phyloP scores from a whole-genome alignment of 2,329 filamentous ascomycete genomes.

The Alternaria brassicicola region DNA sequence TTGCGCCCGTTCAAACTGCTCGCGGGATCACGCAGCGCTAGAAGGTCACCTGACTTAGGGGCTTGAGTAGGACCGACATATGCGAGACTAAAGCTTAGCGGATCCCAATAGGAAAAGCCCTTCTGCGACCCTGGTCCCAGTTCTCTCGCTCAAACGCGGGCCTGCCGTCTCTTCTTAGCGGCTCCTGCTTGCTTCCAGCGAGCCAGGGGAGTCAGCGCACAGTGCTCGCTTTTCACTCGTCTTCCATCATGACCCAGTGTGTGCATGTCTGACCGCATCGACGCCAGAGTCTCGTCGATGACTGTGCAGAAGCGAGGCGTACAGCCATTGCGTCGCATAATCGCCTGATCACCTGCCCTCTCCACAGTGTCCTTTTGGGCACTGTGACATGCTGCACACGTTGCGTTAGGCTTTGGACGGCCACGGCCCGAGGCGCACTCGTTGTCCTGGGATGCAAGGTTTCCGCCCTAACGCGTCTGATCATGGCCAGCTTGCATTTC shows the following conservation, averaged over 20 bases:
- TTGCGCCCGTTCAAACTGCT: constrained; percentile 13
- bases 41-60: constrained; percentile 14
- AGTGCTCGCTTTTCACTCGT: constrained; percentile 1
- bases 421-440: constrained; percentile 42
- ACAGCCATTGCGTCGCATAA: constrained; percentile 18
- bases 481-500: constrained; percentile 27
- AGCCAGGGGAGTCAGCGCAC: constrained; percentile 5
- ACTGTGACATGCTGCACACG: constrained; percentile 36
- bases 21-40: constrained; percentile 26
- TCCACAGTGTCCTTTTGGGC: constrained; percentile 24
- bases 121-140: constrained; percentile 24
- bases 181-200: constrained; percentile 16
- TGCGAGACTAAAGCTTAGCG: not conserved
- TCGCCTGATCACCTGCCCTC: constrained; percentile 31
- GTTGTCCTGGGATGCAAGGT: constrained; percentile 26
- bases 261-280: constrained; percentile 22
- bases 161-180: constrained; percentile 25
- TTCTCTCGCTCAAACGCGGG: constrained; percentile 24
- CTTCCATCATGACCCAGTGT: constrained; percentile 3
- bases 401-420: constrained; percentile 41
- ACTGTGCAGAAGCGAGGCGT: constrained; percentile 24
- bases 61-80: not conserved
- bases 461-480: constrained; percentile 31
- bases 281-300: constrained; percentile 21
- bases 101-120: constrained; percentile 7